Evolutionary conservation across 2,329 filamentous ascomycete species (phyloP).

Genomic region (Fusarium graminum): DNA sequence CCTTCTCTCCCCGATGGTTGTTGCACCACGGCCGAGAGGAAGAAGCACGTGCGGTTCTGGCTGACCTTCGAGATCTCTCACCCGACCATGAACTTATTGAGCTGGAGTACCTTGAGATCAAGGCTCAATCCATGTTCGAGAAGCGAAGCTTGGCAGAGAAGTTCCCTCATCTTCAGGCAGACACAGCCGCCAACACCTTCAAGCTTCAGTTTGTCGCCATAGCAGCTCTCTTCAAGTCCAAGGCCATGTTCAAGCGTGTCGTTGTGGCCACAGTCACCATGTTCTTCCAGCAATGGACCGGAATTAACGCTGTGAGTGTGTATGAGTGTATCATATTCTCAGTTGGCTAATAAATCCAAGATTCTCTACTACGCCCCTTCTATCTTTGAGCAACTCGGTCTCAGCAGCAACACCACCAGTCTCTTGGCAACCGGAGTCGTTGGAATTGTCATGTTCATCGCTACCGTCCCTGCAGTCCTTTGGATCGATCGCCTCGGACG

Average conservation of each 20-base stretch:
- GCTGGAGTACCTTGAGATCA: conserved; percentile 86
- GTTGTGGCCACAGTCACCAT: conserved; percentile 73
- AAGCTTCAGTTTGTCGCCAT: conserved; percentile 79
- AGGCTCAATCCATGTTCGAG: conserved; percentile 82
- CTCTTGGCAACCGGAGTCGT: conserved; percentile 79
- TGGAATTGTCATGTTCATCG: conserved; percentile 77
- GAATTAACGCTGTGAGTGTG: conserved; percentile 65
- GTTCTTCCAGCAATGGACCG: conserved; percentile 66
- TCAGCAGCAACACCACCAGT: conserved; percentile 63
- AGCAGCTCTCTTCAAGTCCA: conserved; percentile 72
- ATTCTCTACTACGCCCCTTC: conserved; percentile 75
- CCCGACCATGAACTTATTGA: conserved; percentile 74
- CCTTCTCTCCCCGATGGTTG: conserved; percentile 82
- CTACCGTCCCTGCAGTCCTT: conserved; percentile 74
- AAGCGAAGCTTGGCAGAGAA: conserved; percentile 58
- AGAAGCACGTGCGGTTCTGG: conserved; percentile 74
- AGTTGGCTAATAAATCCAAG: conserved; percentile 10
- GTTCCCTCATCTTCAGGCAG: conserved; percentile 16
- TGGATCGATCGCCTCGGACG: conserved; percentile 75
- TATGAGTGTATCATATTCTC: fast-evolving
- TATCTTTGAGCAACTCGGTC: conserved; percentile 76
- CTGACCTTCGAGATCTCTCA: conserved; percentile 70
- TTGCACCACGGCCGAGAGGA: conserved; percentile 76
- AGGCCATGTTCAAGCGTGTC: conserved; percentile 75
- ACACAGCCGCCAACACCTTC: conserved; percentile 62